Evolutionary conservation across 2,329 filamentous ascomycete genomes (phyloP), one percentile per base, ranked within the genome.

Genomic region (Ceratocystis diversiconidia): DNA sequence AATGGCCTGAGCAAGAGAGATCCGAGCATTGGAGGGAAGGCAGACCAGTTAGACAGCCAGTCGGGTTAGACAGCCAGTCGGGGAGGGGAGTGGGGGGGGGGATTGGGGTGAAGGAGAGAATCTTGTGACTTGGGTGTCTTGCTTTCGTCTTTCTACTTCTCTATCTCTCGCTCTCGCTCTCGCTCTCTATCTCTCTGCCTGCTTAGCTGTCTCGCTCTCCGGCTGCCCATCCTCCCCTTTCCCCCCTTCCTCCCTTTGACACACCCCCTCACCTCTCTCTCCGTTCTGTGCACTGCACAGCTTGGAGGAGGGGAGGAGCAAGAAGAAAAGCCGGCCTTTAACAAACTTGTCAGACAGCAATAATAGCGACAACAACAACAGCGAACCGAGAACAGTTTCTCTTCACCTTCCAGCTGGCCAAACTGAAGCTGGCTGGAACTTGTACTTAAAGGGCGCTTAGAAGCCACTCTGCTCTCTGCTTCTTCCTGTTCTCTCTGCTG

Each of bases 211-310:
- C 48, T 25, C 48, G 48, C 48, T 59, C n/a, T n/a, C 52, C 52
- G 28, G 52, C 52, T 59, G 15, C 52, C 12, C 15, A 6, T n/a
- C 50, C 52, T 57, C 52, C 22, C 19, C 48, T 28, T 25, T 19
- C 25, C 25, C 48, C 19, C n/a, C 36, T 25, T 44, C 57, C 32
- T 43, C 48, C 22, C 19, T 44, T 41, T 36, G 32, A 30, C 28
- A 36, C 62, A 43, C 60, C 60, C 28, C 32, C 62, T 57, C 48
- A 28, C 25, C 62, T 48, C n/a, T 59, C 55, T 57, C 62, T 55
- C 36, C 48, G 28, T 64, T 55, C 19, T 41, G 12, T 12, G 36
- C 36, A 41, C 50, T 19, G n/a, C 28, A 19, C 19, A 15, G 22
- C 6, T 15, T 52, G 48, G 8, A 12, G 36, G 36, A 41, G 36